Conservation (phyloP, 805 yeast species). For the Lipomyces japonicus region DNA sequence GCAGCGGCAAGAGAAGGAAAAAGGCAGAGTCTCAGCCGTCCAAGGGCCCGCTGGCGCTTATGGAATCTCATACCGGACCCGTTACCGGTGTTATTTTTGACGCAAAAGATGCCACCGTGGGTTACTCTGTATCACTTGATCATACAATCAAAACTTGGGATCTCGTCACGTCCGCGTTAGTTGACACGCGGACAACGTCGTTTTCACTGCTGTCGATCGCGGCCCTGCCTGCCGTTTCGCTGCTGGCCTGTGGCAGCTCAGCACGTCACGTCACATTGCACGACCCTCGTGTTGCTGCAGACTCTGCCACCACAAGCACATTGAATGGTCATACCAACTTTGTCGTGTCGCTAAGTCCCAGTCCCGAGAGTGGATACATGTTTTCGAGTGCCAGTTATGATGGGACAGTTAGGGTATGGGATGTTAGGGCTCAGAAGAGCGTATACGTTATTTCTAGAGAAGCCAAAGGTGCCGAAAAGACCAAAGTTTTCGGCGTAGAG, state of each 20-base stretch:
- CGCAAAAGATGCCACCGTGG: slow-evolving; percentile 68
- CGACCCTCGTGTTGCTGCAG: slow-evolving; percentile 70
- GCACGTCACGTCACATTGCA: slow-evolving; percentile 95
- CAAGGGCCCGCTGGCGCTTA: slow-evolving; percentile 72
- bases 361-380: slow-evolving; percentile 76
- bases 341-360: slow-evolving; percentile 71
- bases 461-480: slow-evolving; percentile 38
- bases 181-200: slow-evolving; percentile 84
- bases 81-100: slow-evolving; percentile 84
- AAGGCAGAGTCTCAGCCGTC: slow-evolving; percentile 75
- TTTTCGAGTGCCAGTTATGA: slow-evolving; percentile 92
- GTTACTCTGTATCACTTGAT: slow-evolving; percentile 92
- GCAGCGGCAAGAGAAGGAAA: slow-evolving; percentile 84
- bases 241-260: slow-evolving; percentile 90
- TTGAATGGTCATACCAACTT: slow-evolving; percentile 87
- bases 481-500: slow-evolving; percentile 78
- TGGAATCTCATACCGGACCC: slow-evolving; percentile 81
- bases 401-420: slow-evolving; percentile 95
- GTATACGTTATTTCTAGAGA: slow-evolving; percentile 81
- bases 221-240: slow-evolving; percentile 60
- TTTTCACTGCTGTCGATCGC: slow-evolving; percentile 75
- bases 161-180: slow-evolving; percentile 74
- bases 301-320: slow-evolving; percentile 56
- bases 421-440: slow-evolving; percentile 67
- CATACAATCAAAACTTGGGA: slow-evolving; percentile 97